Percentiles rank a stretch among this genome's conserved stretches.
Evolutionary conservation across 495 filamentous ascomycete species (phyloP).

Genomic region (Talaromyces nanjingensis): DNA sequence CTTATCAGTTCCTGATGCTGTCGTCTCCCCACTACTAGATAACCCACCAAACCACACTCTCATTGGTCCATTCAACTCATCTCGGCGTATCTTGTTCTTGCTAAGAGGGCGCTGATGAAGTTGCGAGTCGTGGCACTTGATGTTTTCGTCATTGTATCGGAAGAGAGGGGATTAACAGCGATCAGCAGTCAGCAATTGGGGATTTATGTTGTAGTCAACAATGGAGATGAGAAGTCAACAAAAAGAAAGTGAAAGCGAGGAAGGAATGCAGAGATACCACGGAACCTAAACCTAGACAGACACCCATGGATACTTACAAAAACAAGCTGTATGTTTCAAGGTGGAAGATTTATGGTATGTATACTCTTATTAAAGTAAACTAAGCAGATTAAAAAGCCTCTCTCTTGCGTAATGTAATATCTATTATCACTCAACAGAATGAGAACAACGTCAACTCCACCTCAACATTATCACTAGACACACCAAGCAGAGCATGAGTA

Average conservation of each 20-base stretch:
- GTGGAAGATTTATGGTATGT: not conserved
- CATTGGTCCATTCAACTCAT: too few relatives aligned
- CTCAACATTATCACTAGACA: not conserved
- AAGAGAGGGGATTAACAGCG: not conserved
- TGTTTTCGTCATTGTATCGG: too few relatives aligned
- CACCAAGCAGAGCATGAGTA: not conserved
- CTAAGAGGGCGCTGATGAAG: not conserved
- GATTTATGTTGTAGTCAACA: not conserved
- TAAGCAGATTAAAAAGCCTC: not conserved
- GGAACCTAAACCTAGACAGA: too few relatives aligned
- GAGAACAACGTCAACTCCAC: not conserved
- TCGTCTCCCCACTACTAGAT: too few relatives aligned
- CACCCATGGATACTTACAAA: too few relatives aligned
- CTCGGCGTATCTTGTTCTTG: too few relatives aligned
- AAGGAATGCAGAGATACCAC: too few relatives aligned
- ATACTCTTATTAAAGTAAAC: not conserved
- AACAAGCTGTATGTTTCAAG: too few relatives aligned
- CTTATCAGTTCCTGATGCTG: too few relatives aligned
- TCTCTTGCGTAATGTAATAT: not conserved
- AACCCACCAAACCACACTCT: too few relatives aligned
- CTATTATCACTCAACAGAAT: constrained; percentile 1
- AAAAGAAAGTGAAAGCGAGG: not conserved
- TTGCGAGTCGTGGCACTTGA: too few relatives aligned
- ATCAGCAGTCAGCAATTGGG: not conserved
- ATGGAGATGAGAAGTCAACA: not conserved